Conservation (phyloP, 306 rosid species). For the Begonia fuchsioides region DNA sequence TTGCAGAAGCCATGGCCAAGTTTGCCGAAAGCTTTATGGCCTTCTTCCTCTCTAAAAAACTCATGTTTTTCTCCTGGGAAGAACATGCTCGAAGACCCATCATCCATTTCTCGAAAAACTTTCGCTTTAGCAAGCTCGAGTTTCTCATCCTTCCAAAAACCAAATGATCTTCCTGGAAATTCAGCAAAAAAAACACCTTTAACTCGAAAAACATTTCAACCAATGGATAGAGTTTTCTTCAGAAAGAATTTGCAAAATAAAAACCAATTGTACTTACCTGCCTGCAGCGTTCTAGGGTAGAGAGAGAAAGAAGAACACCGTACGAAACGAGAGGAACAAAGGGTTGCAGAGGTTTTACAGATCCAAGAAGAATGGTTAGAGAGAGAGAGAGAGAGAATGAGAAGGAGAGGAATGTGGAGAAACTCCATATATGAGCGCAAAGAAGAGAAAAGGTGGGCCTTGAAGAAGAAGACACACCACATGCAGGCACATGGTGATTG, state of each 20-base stretch:
- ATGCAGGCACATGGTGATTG: constrained; percentile 86
- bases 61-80: constrained; percentile 35
- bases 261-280: too few relatives aligned
- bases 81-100: constrained; percentile 37
- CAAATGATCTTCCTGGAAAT: background rate
- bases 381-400: constrained; percentile 6
- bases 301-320: too few relatives aligned
- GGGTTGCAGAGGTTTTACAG: constrained; percentile 18
- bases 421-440: constrained; percentile 52
- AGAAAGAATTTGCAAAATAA: too few relatives aligned
- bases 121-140: constrained; percentile 33
- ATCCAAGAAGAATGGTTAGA: constrained; percentile 23
- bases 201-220: too few relatives aligned
- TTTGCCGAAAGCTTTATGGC: constrained; percentile 73
- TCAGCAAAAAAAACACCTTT: constrained; percentile 11
- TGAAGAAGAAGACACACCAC: constrained; percentile 76
- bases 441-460: constrained; percentile 51
- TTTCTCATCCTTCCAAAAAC: constrained; percentile 30
- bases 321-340: background rate
- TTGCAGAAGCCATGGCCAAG: constrained; percentile 73
- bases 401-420: constrained; percentile 29
- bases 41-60: constrained; percentile 42
- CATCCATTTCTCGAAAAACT: constrained; percentile 56
- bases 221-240: too few relatives aligned
- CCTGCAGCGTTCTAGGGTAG: too few relatives aligned